Conservation (phyloP, 1,139 yeast species). For the Suhomyces terraborum region DNA sequence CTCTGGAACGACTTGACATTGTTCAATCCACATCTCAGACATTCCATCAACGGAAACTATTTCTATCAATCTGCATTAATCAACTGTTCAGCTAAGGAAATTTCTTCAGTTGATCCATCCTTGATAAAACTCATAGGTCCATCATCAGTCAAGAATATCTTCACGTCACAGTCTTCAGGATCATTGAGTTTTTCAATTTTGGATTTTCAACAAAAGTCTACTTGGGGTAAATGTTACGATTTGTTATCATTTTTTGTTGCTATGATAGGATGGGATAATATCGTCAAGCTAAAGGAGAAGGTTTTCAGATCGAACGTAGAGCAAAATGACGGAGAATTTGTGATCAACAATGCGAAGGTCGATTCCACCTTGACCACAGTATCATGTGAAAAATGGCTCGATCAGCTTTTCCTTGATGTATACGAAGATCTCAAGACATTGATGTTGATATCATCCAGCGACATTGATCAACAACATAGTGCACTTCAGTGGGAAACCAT, state of each 20-base stretch:
- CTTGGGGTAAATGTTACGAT: slow-evolving; percentile 50
- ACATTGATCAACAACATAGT: slow-evolving; percentile 37
- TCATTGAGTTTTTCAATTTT: slow-evolving; percentile 30
- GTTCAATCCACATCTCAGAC: slow-evolving; percentile 35
- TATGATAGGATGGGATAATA: slow-evolving; percentile 43
- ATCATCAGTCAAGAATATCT: slow-evolving; percentile 26
- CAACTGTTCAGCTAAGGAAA: slow-evolving; percentile 35
- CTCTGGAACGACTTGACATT: slow-evolving; percentile 39
- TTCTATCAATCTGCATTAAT: slow-evolving; percentile 42
- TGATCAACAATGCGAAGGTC: slow-evolving; percentile 22
- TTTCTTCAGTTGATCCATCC: slow-evolving; percentile 40
- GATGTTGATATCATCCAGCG: slow-evolving; percentile 27
- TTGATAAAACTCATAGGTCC: slow-evolving; percentile 36
- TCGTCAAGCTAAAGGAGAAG: slow-evolving; percentile 28
- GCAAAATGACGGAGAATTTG: slow-evolving; percentile 15
- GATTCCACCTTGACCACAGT: slow-evolving; percentile 11
- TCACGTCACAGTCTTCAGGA: slow-evolving; percentile 40
- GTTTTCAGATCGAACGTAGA: slow-evolving; percentile 18
- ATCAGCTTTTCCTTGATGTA: slow-evolving; percentile 39
- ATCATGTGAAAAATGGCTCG: slow-evolving; percentile 42
- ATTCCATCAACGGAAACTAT: slow-evolving; percentile 38
- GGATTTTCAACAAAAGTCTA: slow-evolving; percentile 38
- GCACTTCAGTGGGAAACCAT: slow-evolving; percentile 48
- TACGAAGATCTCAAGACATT: slow-evolving; percentile 42
- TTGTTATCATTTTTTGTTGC: slow-evolving; percentile 42